These are phyloP conservation scores for Chlamydomonas sphaeroides DNA, from an alignment of 139 green algal genomes.

Conservation along the genomic window DNA sequence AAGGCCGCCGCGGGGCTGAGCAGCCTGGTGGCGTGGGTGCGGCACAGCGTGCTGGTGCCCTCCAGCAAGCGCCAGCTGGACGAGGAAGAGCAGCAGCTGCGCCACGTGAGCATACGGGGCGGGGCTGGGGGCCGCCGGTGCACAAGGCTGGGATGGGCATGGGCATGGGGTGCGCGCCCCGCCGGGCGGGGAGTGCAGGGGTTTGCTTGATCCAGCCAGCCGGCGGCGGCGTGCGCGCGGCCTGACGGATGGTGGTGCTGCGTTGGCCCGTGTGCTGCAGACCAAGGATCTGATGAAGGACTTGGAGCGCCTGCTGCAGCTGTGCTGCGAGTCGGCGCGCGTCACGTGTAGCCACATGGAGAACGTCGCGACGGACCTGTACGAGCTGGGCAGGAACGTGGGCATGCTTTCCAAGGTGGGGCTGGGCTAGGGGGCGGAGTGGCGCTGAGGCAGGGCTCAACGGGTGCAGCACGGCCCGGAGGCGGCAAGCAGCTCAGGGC, in stretches of 20 bases:
- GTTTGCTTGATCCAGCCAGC: too few relatives aligned
- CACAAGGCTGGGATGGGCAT: too few relatives aligned
- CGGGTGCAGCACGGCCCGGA: too few relatives aligned
- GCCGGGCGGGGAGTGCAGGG: too few relatives aligned
- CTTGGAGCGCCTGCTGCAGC: constrained; percentile 54
- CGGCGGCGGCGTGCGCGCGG: too few relatives aligned
- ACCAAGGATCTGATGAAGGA: constrained; percentile 60
- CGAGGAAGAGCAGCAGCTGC: constrained; percentile 43
- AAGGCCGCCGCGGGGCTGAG: constrained; percentile 39
- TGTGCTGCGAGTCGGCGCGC: constrained; percentile 32
- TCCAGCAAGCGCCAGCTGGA: constrained; percentile 35
- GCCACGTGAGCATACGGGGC: constrained; percentile 6
- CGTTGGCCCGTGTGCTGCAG: too few relatives aligned
- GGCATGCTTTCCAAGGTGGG: constrained; percentile 49
- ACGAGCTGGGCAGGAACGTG: constrained; percentile 44
- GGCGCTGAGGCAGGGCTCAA: neutral
- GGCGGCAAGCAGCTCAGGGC: too few relatives aligned
- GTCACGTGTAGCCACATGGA: constrained; percentile 48
- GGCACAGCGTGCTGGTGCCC: constrained; percentile 12
- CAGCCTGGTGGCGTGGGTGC: constrained; percentile 45
- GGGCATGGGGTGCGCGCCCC: too few relatives aligned
- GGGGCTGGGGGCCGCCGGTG: too few relatives aligned
- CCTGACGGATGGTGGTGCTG: too few relatives aligned
- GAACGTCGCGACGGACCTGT: constrained; percentile 33
- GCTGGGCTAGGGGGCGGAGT: neutral